phyloP scores from a whole-genome alignment of 2,329 filamentous ascomycete species.

The Metarhizium rileyi region DNA sequence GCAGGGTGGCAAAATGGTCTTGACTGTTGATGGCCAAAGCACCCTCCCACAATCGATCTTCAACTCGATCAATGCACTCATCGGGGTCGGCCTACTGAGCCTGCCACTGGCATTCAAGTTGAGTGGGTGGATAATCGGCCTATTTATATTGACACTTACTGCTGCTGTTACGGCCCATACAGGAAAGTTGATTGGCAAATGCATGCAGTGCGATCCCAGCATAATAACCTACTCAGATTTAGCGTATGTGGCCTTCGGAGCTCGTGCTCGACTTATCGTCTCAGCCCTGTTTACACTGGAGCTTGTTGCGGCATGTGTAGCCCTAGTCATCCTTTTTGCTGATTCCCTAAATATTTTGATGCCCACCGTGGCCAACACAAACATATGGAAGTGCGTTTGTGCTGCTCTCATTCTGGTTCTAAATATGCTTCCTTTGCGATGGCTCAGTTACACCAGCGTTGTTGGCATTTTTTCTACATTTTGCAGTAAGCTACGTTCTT shows the following conservation, averaged over 20 bases:
- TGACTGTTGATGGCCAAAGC: constrained; percentile 84
- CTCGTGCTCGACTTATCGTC: constrained; percentile 68
- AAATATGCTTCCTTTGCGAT: constrained; percentile 72
- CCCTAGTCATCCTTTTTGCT: constrained; percentile 83
- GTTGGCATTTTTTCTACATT: constrained; percentile 87
- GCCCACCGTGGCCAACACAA: constrained; percentile 53
- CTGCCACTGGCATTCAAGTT: constrained; percentile 82
- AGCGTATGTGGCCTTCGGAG: constrained; percentile 83
- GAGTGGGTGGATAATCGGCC: constrained; percentile 78
- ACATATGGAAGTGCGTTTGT: constrained; percentile 79
- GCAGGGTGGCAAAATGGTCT: constrained; percentile 75
- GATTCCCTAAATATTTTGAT: constrained; percentile 77
- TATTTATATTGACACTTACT: constrained; percentile 62
- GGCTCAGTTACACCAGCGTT: constrained; percentile 84
- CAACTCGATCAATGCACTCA: constrained; percentile 90
- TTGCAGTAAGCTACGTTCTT: constrained; percentile 55
- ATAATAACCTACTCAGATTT: constrained; percentile 93
- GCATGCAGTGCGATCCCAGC: constrained; percentile 74
- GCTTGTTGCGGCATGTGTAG: constrained; percentile 79
- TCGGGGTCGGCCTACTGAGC: constrained; percentile 82
- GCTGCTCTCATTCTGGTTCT: constrained; percentile 69
- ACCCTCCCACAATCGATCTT: constrained; percentile 92
- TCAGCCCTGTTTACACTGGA: constrained; percentile 84
- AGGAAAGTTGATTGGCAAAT: constrained; percentile 73
- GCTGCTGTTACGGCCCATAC: constrained; percentile 77